Conservation (phyloP, 2,329 filamentous ascomycete genomes). For the Colletotrichum simmondsii region DNA sequence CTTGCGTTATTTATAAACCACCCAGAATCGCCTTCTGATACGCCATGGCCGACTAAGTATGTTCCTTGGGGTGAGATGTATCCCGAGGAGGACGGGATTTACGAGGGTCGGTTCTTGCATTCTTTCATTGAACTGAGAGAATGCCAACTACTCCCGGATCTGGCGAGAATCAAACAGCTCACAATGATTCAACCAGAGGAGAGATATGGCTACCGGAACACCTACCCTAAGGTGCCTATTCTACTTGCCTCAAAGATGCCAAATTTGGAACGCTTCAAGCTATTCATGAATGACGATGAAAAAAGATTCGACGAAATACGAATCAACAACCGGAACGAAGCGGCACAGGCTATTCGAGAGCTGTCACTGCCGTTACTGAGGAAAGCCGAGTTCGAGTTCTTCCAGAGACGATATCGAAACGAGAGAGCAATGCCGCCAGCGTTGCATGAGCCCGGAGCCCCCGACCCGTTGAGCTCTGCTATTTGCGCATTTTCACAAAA, state of each 20-base stretch:
- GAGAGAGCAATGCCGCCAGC: not conserved
- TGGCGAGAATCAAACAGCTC: not conserved
- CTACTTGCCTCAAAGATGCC: constrained; percentile 5
- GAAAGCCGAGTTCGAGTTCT: not conserved
- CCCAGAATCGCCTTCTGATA: not conserved
- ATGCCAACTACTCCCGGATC: not conserved
- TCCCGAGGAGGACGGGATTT: not conserved
- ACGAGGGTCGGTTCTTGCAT: constrained; percentile 1
- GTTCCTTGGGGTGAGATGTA: not conserved
- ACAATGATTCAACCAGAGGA: not conserved
- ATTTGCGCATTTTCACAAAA: not conserved
- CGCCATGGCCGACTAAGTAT: not conserved
- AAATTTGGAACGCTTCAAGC: not conserved
- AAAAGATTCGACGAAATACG: not conserved
- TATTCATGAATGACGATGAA: constrained; percentile 2
- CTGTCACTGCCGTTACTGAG: not conserved
- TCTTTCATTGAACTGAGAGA: not conserved
- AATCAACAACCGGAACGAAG: not conserved
- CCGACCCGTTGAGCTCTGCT: not conserved
- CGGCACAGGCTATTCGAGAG: not conserved
- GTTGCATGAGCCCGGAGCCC: not conserved
- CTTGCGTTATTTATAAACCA: not conserved
- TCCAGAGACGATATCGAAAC: not conserved
- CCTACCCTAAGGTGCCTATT: not conserved
- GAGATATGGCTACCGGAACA: not conserved